A percentile compares a stretch with the other conserved stretches of the same genome.
Conservation (phyloP, 2,329 filamentous ascomycete species). For the Beauveria rudraprayagi region DNA sequence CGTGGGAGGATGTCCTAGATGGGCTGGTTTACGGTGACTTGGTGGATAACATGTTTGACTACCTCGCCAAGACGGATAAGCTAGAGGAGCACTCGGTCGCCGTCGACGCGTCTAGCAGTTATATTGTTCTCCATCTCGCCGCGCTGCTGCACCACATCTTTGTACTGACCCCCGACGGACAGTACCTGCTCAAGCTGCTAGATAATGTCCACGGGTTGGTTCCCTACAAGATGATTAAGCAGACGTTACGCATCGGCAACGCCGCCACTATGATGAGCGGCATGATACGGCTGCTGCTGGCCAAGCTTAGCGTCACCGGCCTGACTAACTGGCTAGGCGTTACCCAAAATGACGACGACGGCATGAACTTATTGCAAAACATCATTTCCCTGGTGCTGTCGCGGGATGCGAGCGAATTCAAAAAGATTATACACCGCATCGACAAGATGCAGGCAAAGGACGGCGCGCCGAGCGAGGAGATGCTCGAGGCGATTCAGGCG, state of each 20-base stretch:
- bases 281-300: slow-evolving; percentile 63
- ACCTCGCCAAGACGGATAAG: slow-evolving; percentile 50
- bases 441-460: slow-evolving; percentile 45
- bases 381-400: slow-evolving; percentile 66
- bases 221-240: slow-evolving; percentile 63
- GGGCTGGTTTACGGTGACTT: slow-evolving; percentile 61
- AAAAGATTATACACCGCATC: slow-evolving; percentile 55
- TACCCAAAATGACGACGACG: slow-evolving; percentile 63
- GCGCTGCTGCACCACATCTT: slow-evolving; percentile 68
- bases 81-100: slow-evolving; percentile 56
- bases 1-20: slow-evolving; percentile 60
- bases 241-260: slow-evolving; percentile 69
- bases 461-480: slow-evolving; percentile 45
- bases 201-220: slow-evolving; percentile 63
- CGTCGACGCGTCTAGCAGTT: slow-evolving; percentile 57
- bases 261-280: slow-evolving; percentile 74
- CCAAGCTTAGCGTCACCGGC: slow-evolving; percentile 67
- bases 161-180: slow-evolving; percentile 65
- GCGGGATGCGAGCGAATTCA: slow-evolving; percentile 66
- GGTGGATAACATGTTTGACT: slow-evolving; percentile 56
- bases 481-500: slow-evolving; percentile 51
- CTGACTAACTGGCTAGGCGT: slow-evolving; percentile 74
- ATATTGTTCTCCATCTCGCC: slow-evolving; percentile 61
- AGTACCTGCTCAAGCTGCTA: slow-evolving; percentile 62
- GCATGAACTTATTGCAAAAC: slow-evolving; percentile 71